phyloP scores from a whole-genome alignment of 129 eudicot species.

The Scalesia atractyloides region DNA sequence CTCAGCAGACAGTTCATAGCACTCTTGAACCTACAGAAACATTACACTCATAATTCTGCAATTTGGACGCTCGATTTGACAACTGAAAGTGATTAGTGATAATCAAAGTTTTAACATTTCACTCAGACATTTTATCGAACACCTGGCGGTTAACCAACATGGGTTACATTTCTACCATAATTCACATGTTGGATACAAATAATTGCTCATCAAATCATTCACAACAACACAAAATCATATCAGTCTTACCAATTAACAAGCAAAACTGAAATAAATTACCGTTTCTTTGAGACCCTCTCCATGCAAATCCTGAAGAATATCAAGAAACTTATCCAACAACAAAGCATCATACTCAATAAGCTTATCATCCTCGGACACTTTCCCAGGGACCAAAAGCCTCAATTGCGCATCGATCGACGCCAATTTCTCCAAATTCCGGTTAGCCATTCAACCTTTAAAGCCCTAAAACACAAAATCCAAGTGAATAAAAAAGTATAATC shows the following conservation, averaged over 20 bases:
- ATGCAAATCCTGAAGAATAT: slow-evolving; percentile 92
- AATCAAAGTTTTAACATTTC: background rate
- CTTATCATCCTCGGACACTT: slow-evolving; percentile 94
- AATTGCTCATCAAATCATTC: background rate
- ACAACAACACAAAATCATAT: background rate
- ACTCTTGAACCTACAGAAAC: slow-evolving; percentile 82
- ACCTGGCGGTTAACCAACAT: background rate
- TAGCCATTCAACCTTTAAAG: slow-evolving; percentile 52
- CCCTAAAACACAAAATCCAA: background rate
- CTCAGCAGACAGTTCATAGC: slow-evolving; percentile 96
- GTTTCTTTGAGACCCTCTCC: slow-evolving; percentile 94
- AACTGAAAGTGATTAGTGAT: background rate
- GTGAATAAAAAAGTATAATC: background rate
- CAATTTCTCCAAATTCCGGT: slow-evolving; percentile 76
- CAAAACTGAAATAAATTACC: slow-evolving; percentile 31
- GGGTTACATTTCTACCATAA: too few species aligned
- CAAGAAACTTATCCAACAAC: slow-evolving; percentile 87
- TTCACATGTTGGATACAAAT: background rate
- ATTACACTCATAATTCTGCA: background rate
- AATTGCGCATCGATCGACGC: slow-evolving; percentile 97
- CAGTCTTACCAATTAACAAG: background rate
- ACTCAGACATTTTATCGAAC: slow-evolving; percentile 16
- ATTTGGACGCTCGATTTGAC: background rate
- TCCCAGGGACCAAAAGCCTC: slow-evolving; percentile 87
- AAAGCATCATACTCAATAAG: slow-evolving; percentile 92